These are phyloP conservation scores for Acanthamoeba royreba DNA, from an alignment of 208 protist species.

Conservation along the genomic window DNA sequence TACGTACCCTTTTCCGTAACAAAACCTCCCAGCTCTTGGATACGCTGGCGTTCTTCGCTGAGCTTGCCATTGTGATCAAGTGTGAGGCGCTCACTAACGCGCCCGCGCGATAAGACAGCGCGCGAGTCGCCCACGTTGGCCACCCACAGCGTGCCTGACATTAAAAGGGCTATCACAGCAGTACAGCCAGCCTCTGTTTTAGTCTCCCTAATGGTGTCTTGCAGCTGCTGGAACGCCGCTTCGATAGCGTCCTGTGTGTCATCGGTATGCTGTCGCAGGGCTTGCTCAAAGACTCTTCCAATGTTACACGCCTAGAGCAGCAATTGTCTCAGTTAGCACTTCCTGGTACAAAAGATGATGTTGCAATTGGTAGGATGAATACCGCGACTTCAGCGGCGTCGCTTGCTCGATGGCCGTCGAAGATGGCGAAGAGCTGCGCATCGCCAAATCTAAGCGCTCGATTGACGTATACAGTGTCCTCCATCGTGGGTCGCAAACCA, in stretches of 20 bases:
- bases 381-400: conserved; percentile 26
- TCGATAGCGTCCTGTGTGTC: neutral
- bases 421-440: conserved; percentile 7
- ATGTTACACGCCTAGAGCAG: neutral
- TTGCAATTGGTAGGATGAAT: neutral
- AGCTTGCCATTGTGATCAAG: neutral
- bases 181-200: conserved; percentile 42
- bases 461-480: conserved; percentile 45
- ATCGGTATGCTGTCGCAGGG: neutral
- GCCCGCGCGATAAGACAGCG: neutral
- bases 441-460: neutral
- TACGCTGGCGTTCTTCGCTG: conserved; percentile 7
- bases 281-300: conserved; percentile 17
- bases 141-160: neutral
- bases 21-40: conserved; percentile 45
- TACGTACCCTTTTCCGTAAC: conserved; percentile 25
- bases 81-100: neutral
- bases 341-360: neutral
- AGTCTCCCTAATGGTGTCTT: neutral
- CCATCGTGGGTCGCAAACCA: conserved; percentile 7
- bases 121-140: conserved; percentile 45
- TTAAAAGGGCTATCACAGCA: neutral
- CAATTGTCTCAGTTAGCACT: no score
- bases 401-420: conserved; percentile 39
- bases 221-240: neutral